Evolutionary conservation across 1,284 basidiomycete species (phyloP).

Genomic region (Malassezia obtusa): DNA sequence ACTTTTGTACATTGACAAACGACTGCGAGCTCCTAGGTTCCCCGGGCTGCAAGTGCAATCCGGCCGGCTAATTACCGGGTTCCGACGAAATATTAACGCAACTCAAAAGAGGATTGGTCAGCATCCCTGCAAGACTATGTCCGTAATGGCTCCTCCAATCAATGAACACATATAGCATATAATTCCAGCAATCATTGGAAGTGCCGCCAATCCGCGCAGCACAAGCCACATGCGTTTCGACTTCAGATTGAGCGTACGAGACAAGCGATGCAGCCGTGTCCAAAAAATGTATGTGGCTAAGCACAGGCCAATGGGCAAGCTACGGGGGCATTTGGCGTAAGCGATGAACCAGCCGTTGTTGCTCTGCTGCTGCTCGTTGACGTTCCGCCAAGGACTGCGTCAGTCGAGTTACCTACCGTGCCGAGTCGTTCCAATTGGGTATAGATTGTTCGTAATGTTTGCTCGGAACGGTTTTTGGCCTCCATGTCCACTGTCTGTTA

Average conservation of each 20-base stretch:
- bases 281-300: too few species aligned
- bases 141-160: too few species aligned
- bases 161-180: too few species aligned
- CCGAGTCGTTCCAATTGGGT: neutral
- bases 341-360: slow-evolving; percentile 8
- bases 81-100: neutral
- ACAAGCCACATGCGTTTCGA: too few species aligned
- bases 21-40: neutral
- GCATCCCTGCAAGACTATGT: neutral
- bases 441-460: neutral
- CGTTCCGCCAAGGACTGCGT: slow-evolving; percentile 2
- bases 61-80: neutral
- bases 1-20: neutral
- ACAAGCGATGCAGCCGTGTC: too few species aligned
- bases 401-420: slow-evolving; percentile 1
- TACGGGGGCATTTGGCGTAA: neutral
- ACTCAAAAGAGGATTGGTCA: neutral
- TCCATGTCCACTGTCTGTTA: slow-evolving; percentile 6
- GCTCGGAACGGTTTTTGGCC: slow-evolving; percentile 2
- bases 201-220: too few species aligned
- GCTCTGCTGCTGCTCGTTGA: slow-evolving; percentile 1
- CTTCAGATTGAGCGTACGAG: too few species aligned
- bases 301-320: neutral
- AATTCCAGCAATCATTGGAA: too few species aligned
- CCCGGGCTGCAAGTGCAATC: neutral